These are phyloP conservation scores for Barbatosphaeria neglecta DNA, from an alignment of 495 filamentous ascomycete species.

Conservation along the genomic window DNA sequence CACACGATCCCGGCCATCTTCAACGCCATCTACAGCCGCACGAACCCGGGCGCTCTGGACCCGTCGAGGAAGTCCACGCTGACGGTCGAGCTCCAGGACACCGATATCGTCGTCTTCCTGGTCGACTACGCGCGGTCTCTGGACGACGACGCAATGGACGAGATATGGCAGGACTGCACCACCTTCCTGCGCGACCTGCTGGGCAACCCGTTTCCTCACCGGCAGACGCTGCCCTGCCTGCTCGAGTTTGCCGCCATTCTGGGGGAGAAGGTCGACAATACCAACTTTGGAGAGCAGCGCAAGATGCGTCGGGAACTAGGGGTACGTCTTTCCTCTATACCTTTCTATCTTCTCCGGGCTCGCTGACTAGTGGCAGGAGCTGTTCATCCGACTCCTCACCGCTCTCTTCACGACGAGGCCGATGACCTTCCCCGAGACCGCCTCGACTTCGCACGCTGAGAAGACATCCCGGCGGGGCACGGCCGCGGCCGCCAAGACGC, in stretches of 20 bases:
- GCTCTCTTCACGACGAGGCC: conserved; percentile 87
- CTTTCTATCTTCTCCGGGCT: no score
- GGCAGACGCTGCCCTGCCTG: conserved; percentile 77
- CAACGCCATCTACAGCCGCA: conserved; percentile 90
- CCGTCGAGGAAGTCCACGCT: conserved; percentile 71
- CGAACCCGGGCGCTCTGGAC: conserved; percentile 72
- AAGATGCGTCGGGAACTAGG: conserved; percentile 88
- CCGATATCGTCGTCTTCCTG: conserved; percentile 75
- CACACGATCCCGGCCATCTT: conserved; percentile 94
- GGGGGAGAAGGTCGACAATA: conserved; percentile 91
- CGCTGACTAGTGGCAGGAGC: conserved; percentile 50
- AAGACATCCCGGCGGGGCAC: conserved; percentile 4
- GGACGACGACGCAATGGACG: conserved; percentile 98
- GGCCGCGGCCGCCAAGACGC: conserved; percentile 6
- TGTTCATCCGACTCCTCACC: conserved; percentile 75
- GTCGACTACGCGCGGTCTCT: conserved; percentile 79
- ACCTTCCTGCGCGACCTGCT: conserved; percentile 82
- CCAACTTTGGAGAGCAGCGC: conserved; percentile 90
- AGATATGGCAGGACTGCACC: conserved; percentile 94
- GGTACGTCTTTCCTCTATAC: no score
- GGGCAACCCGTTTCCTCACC: conserved; percentile 87
- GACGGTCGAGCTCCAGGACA: conserved; percentile 70
- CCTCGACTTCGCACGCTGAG: conserved; percentile 6
- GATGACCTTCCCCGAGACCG: conserved; percentile 42
- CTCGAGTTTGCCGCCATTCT: conserved; percentile 82